phyloP scores from a whole-genome alignment of 306 rosid genomes.

The Sphenostylis stenocarpa region DNA sequence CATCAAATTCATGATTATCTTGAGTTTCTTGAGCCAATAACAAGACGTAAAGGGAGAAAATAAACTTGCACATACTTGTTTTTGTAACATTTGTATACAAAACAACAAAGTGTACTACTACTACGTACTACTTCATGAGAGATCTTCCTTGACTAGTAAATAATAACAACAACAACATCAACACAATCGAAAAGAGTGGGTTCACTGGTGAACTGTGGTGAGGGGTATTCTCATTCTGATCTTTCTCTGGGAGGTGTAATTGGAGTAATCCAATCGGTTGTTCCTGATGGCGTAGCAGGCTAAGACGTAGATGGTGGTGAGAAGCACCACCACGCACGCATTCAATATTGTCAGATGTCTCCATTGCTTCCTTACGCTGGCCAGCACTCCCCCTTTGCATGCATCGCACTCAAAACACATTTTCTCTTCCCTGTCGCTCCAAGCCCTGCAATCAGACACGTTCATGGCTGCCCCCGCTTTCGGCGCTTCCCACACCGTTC shows the following conservation, averaged over 20 bases:
- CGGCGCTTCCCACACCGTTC: constrained; percentile 58
- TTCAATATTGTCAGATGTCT: constrained; percentile 55
- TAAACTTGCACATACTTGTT: too few species aligned
- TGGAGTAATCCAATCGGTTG: constrained; percentile 30
- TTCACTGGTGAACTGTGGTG: background rate
- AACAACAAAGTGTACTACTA: too few species aligned
- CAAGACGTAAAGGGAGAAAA: too few species aligned
- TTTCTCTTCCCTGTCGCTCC: constrained; percentile 47
- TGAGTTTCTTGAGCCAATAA: too few species aligned
- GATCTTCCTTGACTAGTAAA: too few species aligned
- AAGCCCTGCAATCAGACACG: constrained; percentile 50
- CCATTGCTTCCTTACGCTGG: constrained; percentile 60
- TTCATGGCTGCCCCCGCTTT: background rate
- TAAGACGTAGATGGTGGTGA: constrained; percentile 49
- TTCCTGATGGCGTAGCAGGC: constrained; percentile 67
- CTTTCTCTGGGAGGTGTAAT: background rate
- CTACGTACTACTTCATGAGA: too few species aligned
- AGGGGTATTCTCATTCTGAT: background rate
- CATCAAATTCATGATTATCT: too few species aligned
- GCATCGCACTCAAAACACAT: constrained; percentile 62
- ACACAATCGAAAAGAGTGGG: background rate
- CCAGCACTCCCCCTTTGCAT: constrained; percentile 73
- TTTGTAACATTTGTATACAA: too few species aligned
- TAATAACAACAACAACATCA: too few species aligned
- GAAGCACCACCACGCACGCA: constrained; percentile 20